These are phyloP conservation scores for Coemansia sp. DNA, from an alignment of 192 early-diverging fungal species.

Conservation along the genomic window DNA sequence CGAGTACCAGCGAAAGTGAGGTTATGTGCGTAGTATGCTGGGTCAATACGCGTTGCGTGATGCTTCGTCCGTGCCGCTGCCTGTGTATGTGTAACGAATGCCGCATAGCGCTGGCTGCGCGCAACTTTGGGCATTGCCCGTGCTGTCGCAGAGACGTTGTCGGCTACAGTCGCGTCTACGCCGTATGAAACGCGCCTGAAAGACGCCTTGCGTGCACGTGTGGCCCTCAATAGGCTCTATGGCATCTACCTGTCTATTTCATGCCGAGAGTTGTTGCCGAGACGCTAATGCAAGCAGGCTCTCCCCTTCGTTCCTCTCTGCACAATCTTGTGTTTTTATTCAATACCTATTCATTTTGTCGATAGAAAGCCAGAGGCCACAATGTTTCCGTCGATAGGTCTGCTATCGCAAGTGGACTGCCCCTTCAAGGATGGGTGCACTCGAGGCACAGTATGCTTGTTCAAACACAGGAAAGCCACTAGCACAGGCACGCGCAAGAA, in stretches of 20 bases:
- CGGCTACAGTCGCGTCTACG: constrained; percentile 51
- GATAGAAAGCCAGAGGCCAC: not conserved
- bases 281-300: not conserved
- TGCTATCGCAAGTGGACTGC: constrained; percentile 37
- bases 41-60: constrained; percentile 38
- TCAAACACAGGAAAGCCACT: constrained; percentile 5
- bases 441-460: constrained; percentile 36
- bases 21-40: constrained; percentile 47
- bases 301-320: not conserved
- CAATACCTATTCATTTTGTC: not conserved
- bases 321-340: not conserved
- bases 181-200: constrained; percentile 16
- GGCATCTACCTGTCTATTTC: not conserved
- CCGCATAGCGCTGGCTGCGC: constrained; percentile 34
- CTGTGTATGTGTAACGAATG: constrained; percentile 54
- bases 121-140: constrained; percentile 52
- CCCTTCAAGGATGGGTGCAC: constrained; percentile 27
- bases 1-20: not conserved
- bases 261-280: not conserved
- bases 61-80: constrained; percentile 53
- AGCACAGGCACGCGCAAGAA: not conserved
- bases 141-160: constrained; percentile 44
- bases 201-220: not conserved
- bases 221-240: constrained; percentile 1
- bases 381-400: constrained; percentile 43